A percentile compares a stretch with the other conserved stretches of the same genome.
Conservation (phyloP, 768 basidiomycete species). For the Phylloporus sp. region DNA sequence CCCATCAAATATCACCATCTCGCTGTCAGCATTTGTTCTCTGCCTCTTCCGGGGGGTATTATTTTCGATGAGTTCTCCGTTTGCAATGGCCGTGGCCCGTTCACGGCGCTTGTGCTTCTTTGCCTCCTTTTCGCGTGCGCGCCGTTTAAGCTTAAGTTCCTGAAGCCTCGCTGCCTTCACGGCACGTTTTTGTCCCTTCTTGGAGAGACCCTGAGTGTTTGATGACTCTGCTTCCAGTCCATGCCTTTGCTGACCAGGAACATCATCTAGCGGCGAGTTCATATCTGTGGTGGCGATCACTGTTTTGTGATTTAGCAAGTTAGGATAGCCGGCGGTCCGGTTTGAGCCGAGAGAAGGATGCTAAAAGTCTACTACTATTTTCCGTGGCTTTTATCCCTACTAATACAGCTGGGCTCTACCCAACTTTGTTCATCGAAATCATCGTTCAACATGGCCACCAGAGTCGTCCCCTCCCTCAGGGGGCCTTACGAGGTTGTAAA, state of each 20-base stretch:
- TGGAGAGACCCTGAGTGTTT: constrained; percentile 49
- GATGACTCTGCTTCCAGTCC: constrained; percentile 10
- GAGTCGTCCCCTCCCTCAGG: constrained; percentile 19
- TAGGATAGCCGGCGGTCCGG: constrained; percentile 17
- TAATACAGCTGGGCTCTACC: too few relatives aligned
- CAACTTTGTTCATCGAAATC: not conserved
- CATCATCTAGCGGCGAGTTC: constrained; percentile 4
- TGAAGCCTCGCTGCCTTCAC: constrained; percentile 66
- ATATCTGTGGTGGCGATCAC: constrained; percentile 17
- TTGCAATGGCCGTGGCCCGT: constrained; percentile 46
- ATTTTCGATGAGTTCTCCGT: constrained; percentile 43
- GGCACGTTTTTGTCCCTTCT: constrained; percentile 74
- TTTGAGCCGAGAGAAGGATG: not conserved
- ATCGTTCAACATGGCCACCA: constrained; percentile 12
- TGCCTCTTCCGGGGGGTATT: constrained; percentile 11
- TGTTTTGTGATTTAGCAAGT: not conserved
- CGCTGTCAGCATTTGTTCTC: constrained; percentile 34
- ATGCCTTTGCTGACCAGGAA: constrained; percentile 12
- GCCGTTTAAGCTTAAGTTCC: constrained; percentile 66
- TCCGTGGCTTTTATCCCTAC: too few relatives aligned
- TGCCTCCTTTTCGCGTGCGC: constrained; percentile 72
- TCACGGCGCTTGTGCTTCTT: constrained; percentile 70
- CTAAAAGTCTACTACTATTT: too few relatives aligned
- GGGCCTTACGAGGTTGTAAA: constrained; percentile 46
- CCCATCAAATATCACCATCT: constrained; percentile 48